Evolutionary conservation across 192 early-diverging fungal species (phyloP).

Genomic region (Pecoramyces ruminantium): DNA sequence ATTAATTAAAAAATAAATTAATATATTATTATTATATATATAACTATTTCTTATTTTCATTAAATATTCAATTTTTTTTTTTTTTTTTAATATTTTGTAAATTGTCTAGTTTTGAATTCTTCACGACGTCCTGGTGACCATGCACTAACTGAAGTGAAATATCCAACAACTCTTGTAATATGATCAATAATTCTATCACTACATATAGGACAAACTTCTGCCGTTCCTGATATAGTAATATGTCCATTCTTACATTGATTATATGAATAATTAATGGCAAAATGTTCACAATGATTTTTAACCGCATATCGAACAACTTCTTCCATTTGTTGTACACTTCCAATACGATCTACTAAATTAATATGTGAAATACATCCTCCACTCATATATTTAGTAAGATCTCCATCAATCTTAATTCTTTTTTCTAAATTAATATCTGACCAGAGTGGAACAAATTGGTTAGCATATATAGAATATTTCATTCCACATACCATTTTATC

Average conservation of each 20-base stretch:
- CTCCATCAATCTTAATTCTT: background rate
- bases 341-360: background rate
- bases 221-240: background rate
- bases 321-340: background rate
- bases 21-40: no score
- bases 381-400: background rate
- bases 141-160: background rate
- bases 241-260: background rate
- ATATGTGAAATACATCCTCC: background rate
- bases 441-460: background rate
- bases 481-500: background rate
- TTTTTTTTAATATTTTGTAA: background rate
- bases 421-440: background rate
- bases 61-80: no score
- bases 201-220: background rate
- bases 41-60: no score
- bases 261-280: background rate
- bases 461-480: background rate
- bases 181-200: background rate
- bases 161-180: background rate
- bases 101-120: background rate
- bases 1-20: no score
- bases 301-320: background rate
- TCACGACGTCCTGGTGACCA: background rate
- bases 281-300: background rate